Base-by-base conservation (phyloP, 2,329 filamentous ascomycete genomes). In the Fusarium camptoceras region DNA sequence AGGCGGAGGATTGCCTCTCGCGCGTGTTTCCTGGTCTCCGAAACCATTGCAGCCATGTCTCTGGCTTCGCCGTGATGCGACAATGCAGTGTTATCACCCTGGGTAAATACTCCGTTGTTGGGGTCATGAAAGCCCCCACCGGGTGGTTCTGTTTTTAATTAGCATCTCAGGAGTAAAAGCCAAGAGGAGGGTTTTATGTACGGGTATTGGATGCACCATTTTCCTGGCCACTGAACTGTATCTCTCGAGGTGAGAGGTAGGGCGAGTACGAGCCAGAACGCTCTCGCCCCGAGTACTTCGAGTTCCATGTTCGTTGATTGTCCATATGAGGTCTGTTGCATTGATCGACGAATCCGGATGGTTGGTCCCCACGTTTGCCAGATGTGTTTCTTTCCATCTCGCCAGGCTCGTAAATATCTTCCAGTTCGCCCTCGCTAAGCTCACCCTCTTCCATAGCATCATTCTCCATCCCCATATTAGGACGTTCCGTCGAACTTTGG, bases 391-490 rank as follows among this genome's bases (percentile, higher is more conserved):
- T 57, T 12, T 64, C 68, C 20, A 57, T 51, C 18, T 70, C 68
- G 16, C 55, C 61, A 12, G 85, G 83, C 50, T 87, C 85, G 65
- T 89, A 88, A 4, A 85, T 73, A 71, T 89, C 86, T 51, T 89
- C 86, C 50, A 86, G 84, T 72, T 91, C 89, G 20, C 85, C 87
- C 73, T 95, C 93, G 68, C 89, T 92, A 30, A 96, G 78, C 77
- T 97, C 93, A 18, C 92, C 92, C 74, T 97, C 93, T 75, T 96
- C 92, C 48, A 75, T 71, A 4, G 57, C 71, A 39, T 75, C 73
- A 9, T 70, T 68, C 30, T 67, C 65, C 12, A 34, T 54, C 8
- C n/a, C 28, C 9, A 37, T 46, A 9, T 30, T 34, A 30, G 55
- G 57, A 27, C 58, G 62, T 27, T 39, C 64, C 16, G 27, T 37